Evolutionary conservation across 768 basidiomycete species (phyloP), one percentile per base, ranked within the genome.

Genomic region (Termitomyces sp.): DNA sequence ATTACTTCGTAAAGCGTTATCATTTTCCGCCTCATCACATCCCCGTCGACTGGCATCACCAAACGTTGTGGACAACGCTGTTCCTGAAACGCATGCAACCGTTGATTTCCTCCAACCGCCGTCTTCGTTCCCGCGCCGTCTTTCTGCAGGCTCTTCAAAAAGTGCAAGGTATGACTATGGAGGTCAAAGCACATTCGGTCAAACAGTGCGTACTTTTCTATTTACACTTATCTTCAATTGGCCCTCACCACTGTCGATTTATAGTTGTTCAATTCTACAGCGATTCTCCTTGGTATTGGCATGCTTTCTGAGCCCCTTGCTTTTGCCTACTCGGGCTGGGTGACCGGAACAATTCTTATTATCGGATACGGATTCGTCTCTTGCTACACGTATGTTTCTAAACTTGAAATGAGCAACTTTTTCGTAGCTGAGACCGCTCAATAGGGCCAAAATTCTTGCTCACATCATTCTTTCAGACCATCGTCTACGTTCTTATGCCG

Each of bases 261-360:
- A 54, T 55, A 93, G 93, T 73, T 96, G n/a, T 94, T 94, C 72
- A 95, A 95, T 66, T 87, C 87, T 10, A 89, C 88, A 35, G 92
- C 92, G 14, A 89, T 95, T 36, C 75, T 96, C 12, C 77, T 94
- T 20, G 94, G 94, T 6, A 88, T 95, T 62, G 94, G 94, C 4
- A 87, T 96, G 79, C 79, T 95, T 18, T 92, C 92, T 13, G 87
- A 93, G 68, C 93, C 94, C 0, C 78, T 97, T 28, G 95, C 95
- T 0, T 96, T 97, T 66, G 85, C 94, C 1, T 93, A 92, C 66
- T 84, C 93, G 2, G 96, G 95, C 3, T 98, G 95, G 95, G 73
- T 88, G 18, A 76, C 80, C 40, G 95, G 96, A 0, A 87, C 86
- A 0, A 7, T 81, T 28, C 75, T 98, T 16, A 83, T 96, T 58